Percentiles rank a stretch among this genome's conserved stretches.
Conservation (phyloP, 768 basidiomycete genomes). For the Boletus speciosus region DNA sequence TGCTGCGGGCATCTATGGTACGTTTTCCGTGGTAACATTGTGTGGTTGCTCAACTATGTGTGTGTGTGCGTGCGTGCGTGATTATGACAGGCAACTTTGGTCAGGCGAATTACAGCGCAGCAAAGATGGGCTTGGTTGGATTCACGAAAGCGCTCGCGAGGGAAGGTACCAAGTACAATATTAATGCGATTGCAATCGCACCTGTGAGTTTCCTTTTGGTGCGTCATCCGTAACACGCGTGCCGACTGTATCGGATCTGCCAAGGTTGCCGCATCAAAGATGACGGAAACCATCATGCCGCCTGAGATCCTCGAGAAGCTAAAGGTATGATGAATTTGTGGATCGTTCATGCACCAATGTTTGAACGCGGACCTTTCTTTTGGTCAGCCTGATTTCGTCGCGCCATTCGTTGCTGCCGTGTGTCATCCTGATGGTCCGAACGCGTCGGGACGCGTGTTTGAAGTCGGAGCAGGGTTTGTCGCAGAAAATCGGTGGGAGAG, state of each 20-base stretch:
- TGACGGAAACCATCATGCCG: conserved; percentile 96
- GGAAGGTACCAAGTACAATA: conserved; percentile 91
- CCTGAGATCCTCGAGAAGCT: conserved; percentile 90
- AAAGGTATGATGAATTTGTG: conserved; percentile 42
- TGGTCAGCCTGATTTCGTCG: conserved; percentile 76
- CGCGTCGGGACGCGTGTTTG: conserved; percentile 80
- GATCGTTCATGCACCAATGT: not conserved
- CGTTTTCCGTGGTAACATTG: conserved; percentile 15
- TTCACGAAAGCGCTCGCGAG: conserved; percentile 92
- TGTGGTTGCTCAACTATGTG: not conserved
- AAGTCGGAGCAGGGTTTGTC: conserved; percentile 89
- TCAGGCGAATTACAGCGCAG: conserved; percentile 96
- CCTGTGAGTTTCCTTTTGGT: conserved; percentile 53
- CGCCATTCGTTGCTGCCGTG: conserved; percentile 86
- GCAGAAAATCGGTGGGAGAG: conserved; percentile 94
- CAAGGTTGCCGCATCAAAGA: conserved; percentile 86
- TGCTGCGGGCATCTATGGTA: conserved; percentile 91
- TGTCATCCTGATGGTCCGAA: conserved; percentile 82
- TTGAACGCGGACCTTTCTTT: not conserved
- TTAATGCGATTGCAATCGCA: conserved; percentile 82
- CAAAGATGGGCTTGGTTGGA: conserved; percentile 92
- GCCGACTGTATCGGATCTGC: not conserved
- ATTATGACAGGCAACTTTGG: conserved; percentile 77
- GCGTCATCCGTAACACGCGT: not conserved
- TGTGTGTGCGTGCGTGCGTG: not conserved